Evolutionary conservation across 1,284 basidiomycete species (phyloP), one percentile per base, ranked within the genome.

Genomic region (Wallemia mellicola): DNA sequence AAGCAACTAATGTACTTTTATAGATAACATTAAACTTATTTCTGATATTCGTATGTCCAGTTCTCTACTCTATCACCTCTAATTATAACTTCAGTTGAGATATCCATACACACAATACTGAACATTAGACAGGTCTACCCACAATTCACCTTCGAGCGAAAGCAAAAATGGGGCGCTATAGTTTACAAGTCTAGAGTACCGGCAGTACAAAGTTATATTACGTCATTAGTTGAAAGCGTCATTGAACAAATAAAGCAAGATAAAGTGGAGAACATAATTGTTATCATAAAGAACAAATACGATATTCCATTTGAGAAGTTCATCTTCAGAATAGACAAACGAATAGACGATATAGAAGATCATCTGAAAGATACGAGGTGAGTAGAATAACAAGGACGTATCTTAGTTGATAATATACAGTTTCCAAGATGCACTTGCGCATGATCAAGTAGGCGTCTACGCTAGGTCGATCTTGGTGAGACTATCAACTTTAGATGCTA

Each of bases 251-350:
- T 59, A 30, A 33, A 59, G 25, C 19, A 59, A 24, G 32, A 33
- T 22, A 30, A 59, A 25, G 58, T 59, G 28, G 48, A 32, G 32
- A 59, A 59, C 55, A 19, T 26, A 30, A 59, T 26, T 19, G 54
- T 59, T 5, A 55, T 38, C 33, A 28, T 28, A 17, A n/a, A 26
- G 38, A 28, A 2, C 1, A 28, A 24, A 27, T 15, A 22, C 57
- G 54, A 71, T 64, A n/a, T 66, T 60, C 33, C 66, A 66, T 55
- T 61, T n/a, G 38, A 48, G n/a, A 11, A n/a, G 19, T 48, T 15
- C 38, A 48, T 48, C 14, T 48, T 48, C 38, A 48, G 22, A 5
- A 22, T 48, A 22, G 22, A 48, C 22, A n/a, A 17, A 11, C 3
- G 14, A 3, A n/a, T 5, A 15, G n/a, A n/a, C 5, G 38, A 48